Evolutionary conservation across 352 stramenopile species (phyloP), one percentile per base, ranked within the genome.

Genomic region (Globisporangium cylindrosporum): DNA sequence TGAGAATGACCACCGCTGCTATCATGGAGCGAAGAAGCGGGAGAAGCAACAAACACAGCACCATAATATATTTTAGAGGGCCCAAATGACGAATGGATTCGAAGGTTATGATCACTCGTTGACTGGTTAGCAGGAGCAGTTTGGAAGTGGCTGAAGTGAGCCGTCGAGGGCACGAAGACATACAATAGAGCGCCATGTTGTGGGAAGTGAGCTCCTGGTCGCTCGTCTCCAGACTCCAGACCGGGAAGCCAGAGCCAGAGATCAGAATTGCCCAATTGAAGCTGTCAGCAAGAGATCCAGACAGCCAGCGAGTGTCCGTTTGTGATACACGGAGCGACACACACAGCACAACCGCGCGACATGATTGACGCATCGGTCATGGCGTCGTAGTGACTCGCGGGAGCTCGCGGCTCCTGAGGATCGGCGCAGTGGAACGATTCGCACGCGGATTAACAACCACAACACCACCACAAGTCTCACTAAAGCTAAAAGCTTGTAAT

Each of bases 291-390:
- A n/a, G 25, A 25, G n/a, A 61, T 60, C 55, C 27, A 38, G 55
- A 46, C 5, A 38, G 15, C 4, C 41, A 59, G 54, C 18, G 53
- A 59, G 25, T 61, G 55, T 15, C 20, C 24, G 29, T 41, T 22
- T 61, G 55, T 61, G 55, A 61, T 27, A 46, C 29, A 46, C 27
- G 25, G 54, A 59, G 54, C 27, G 22, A 59, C 32, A 10, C 54
- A 43, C 36, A 59, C 18, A 51, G 22, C 27, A 59, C 18, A 51
- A 51, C 27, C 29, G 54, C 27, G 54, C 25, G 54, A 59, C 54
- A 59, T 41, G 54, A 8, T 14, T 46, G 55, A 61, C 55, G 24
- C 4, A 29, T 20, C 18, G 20, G 24, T 61, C 29, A 61, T 46
- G 55, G 55, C 29, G 24, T 61, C 54, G 54, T 59, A 18, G 54